Percentiles rank a stretch among this genome's conserved stretches.
phyloP scores from a whole-genome alignment of 768 basidiomycete genomes.

The Boletus rubescentipes region DNA sequence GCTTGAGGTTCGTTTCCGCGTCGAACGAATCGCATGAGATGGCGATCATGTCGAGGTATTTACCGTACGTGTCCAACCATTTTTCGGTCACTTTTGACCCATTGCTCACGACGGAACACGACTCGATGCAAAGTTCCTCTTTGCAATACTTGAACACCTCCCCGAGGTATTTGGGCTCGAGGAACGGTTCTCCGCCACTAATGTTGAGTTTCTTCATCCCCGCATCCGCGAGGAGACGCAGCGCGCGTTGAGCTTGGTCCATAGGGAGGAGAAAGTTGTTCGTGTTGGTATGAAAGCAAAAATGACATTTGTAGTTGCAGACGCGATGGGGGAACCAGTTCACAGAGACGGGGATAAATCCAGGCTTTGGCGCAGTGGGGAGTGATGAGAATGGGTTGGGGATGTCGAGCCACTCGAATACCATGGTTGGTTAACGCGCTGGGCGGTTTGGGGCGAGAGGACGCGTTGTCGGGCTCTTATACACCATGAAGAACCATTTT shows the following conservation, averaged over 20 bases:
- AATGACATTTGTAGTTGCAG: slow-evolving; percentile 34
- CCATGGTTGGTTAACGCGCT: background rate
- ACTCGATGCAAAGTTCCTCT: slow-evolving; percentile 32
- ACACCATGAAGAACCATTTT: no score
- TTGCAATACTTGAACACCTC: slow-evolving; percentile 34
- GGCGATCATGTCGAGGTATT: slow-evolving; percentile 37
- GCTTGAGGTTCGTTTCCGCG: slow-evolving; percentile 29
- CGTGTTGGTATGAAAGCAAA: slow-evolving; percentile 36
- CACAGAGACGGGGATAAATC: background rate
- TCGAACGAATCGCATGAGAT: slow-evolving; percentile 36
- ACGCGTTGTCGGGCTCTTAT: no score
- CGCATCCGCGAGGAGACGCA: slow-evolving; percentile 26
- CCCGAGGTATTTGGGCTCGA: slow-evolving; percentile 31
- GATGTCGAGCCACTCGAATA: slow-evolving; percentile 2
- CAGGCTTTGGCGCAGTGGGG: background rate
- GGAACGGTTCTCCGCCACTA: slow-evolving; percentile 34
- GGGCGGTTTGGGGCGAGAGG: background rate
- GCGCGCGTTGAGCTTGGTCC: slow-evolving; percentile 31
- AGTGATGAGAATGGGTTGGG: background rate
- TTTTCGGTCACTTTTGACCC: slow-evolving; percentile 36
- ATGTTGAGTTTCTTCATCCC: slow-evolving; percentile 38
- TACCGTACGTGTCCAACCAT: slow-evolving; percentile 36
- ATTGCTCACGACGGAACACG: slow-evolving; percentile 30
- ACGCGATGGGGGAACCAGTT: background rate
- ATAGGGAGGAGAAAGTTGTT: slow-evolving; percentile 29